These are phyloP conservation scores for Trichocladium uniseriatum DNA, from an alignment of 495 filamentous ascomycete genomes.

Conservation along the genomic window DNA sequence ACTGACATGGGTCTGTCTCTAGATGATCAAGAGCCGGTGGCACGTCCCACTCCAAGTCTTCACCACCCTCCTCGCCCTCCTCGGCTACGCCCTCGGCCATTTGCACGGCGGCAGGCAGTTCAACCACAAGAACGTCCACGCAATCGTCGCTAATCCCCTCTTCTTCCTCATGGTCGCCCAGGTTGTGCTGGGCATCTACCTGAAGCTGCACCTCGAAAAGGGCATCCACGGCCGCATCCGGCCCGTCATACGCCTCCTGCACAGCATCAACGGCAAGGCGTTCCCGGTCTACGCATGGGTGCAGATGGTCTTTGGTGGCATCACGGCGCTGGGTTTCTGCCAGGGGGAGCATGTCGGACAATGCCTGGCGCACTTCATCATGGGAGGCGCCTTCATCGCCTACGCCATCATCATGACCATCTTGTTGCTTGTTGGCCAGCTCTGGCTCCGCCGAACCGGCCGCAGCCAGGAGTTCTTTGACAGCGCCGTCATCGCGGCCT, in stretches of 20 bases:
- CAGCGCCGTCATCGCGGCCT: slow-evolving; percentile 77
- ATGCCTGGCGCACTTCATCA: slow-evolving; percentile 95
- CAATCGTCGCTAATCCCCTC: slow-evolving; percentile 65
- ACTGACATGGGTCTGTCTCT: slow-evolving; percentile 9
- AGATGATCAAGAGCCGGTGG: slow-evolving; percentile 87
- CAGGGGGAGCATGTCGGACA: slow-evolving; percentile 84
- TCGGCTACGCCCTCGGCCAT: slow-evolving; percentile 88
- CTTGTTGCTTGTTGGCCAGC: slow-evolving; percentile 77
- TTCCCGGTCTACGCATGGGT: slow-evolving; percentile 85
- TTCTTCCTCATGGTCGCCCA: slow-evolving; percentile 73
- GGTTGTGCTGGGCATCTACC: slow-evolving; percentile 72
- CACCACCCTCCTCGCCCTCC: slow-evolving; percentile 62
- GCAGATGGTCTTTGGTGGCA: slow-evolving; percentile 95
- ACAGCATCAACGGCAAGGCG: slow-evolving; percentile 74
- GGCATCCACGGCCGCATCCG: slow-evolving; percentile 75
- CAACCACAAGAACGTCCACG: slow-evolving; percentile 64
- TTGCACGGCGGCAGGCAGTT: slow-evolving; percentile 84
- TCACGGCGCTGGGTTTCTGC: slow-evolving; percentile 90
- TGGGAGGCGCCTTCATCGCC: slow-evolving; percentile 93
- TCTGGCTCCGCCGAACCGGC: slow-evolving; percentile 75
- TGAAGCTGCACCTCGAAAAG: slow-evolving; percentile 79
- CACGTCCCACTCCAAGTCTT: slow-evolving; percentile 84
- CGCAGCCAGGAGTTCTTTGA: slow-evolving; percentile 97
- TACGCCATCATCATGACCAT: slow-evolving; percentile 86
- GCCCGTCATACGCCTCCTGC: slow-evolving; percentile 56